Conservation (phyloP, 257 asterid species). For the Salvia miltiorrhiza region DNA sequence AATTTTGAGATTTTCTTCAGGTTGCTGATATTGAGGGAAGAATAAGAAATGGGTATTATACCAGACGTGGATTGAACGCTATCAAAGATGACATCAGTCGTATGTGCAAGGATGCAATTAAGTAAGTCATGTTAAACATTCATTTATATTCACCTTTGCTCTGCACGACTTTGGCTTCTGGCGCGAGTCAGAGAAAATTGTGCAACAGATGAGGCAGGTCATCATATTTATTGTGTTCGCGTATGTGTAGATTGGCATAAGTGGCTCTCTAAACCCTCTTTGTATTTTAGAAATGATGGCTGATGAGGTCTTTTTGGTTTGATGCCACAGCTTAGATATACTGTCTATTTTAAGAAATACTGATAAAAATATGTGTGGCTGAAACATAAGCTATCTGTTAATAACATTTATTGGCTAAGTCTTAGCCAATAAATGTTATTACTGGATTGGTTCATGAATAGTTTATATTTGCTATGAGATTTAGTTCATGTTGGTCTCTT, state of each 20-base stretch:
- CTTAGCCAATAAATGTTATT: not conserved
- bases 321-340: not conserved
- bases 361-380: not conserved
- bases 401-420: not conserved
- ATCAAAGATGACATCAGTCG: constrained; percentile 85
- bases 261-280: not conserved
- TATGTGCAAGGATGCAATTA: constrained; percentile 93
- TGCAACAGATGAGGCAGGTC: constrained; percentile 1
- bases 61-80: constrained; percentile 74
- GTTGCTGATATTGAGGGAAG: constrained; percentile 76
- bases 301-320: not conserved
- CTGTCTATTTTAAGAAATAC: not conserved
- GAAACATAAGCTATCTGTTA: not conserved
- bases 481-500: not conserved
- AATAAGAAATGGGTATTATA: constrained; percentile 83
- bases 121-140: constrained; percentile 49
- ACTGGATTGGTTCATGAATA: constrained; percentile 3
- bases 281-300: not conserved
- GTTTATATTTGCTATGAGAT: not conserved
- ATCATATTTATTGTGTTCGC: not conserved
- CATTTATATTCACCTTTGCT: constrained; percentile 12
- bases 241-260: not conserved
- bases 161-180: constrained; percentile 12
- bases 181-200: not conserved
- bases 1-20: constrained; percentile 37